Evolutionary conservation across 2,329 filamentous ascomycete genomes (phyloP), one percentile per base, ranked within the genome.

Genomic region (Malbranchea cinnamomea): DNA sequence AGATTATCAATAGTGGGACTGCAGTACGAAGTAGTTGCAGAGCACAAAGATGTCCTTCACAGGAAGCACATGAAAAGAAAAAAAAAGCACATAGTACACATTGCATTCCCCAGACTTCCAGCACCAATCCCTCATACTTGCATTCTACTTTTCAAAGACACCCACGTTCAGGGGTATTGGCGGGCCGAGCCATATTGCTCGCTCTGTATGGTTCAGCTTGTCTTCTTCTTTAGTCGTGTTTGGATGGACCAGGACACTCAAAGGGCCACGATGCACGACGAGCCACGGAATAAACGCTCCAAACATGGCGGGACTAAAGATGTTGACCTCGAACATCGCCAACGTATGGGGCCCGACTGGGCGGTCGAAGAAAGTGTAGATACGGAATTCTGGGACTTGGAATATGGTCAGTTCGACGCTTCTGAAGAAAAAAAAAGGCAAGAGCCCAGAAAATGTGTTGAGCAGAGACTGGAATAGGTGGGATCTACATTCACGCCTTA

Each of bases 291-390:
- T 59, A 45, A 93, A 91, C 0, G 85, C 84, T 0, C 84, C 84
- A 46, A 93, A 93, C 51, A 93, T 80, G 3, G 72, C 74, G 0
- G 84, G 85, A 0, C 76, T 83, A 51, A 87, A 82, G 12, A 93
- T 26, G 42, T 91, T 91, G 26, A 93, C 82, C 55, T 94, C 85
- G 45, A 93, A 93, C 83, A 92, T 93, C 30, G 74, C 78, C 1
- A 83, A 54, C 0, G 78, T 75, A 50, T 93, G 84, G 1, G 84
- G 84, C 0, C 84, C 85, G 16, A 93, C 54, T 0, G 84, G 82
- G 9, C 59, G 55, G 40, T 89, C 77, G 68, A 72, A 91, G 40
- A 92, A 61, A 9, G 54, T 63, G 50, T 93, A 92, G 43, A 91
- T 77, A 31, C 83, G 69, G 11, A 92, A 62, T 49, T 93, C 84